These are phyloP conservation scores for Suillus bovinus DNA, from an alignment of 768 basidiomycete species.

Conservation along the genomic window DNA sequence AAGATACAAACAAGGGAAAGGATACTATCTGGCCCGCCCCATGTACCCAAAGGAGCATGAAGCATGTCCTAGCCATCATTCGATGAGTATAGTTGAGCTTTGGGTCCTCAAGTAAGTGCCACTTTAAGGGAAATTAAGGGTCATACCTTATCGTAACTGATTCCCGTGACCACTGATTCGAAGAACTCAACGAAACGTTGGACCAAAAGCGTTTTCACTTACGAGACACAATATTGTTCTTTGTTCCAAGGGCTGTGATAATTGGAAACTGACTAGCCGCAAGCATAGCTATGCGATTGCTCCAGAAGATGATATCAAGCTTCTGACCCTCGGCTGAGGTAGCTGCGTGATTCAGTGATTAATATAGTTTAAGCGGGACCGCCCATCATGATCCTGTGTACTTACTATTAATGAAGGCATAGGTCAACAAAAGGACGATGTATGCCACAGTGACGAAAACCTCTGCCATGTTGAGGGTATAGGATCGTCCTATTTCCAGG, in stretches of 20 bases:
- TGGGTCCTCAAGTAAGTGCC: background rate
- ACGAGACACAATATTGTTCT: constrained; percentile 49
- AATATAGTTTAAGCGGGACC: no score
- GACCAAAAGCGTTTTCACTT: constrained; percentile 5
- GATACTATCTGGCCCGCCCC: constrained; percentile 24
- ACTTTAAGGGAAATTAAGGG: background rate
- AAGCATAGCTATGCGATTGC: constrained; percentile 30
- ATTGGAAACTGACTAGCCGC: constrained; percentile 42
- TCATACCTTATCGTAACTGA: constrained; percentile 29
- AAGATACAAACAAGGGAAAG: constrained; percentile 7
- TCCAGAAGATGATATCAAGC: constrained; percentile 25
- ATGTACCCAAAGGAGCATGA: constrained; percentile 52
- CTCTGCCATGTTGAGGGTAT: constrained; percentile 42
- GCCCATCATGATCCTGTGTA: constrained; percentile 17
- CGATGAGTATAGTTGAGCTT: constrained; percentile 49
- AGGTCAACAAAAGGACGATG: constrained; percentile 42
- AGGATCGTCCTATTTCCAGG: constrained; percentile 43
- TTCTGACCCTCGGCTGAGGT: background rate
- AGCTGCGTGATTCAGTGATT: constrained; percentile 9
- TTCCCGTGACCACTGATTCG: constrained; percentile 27
- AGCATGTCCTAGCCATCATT: constrained; percentile 46
- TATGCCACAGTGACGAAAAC: constrained; percentile 48
- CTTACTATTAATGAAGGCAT: constrained; percentile 47
- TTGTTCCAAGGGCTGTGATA: constrained; percentile 46
- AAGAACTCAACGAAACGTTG: background rate